Conservation (phyloP, 1,284 basidiomycete genomes). For the Erythrobasidium hasegawianum region DNA sequence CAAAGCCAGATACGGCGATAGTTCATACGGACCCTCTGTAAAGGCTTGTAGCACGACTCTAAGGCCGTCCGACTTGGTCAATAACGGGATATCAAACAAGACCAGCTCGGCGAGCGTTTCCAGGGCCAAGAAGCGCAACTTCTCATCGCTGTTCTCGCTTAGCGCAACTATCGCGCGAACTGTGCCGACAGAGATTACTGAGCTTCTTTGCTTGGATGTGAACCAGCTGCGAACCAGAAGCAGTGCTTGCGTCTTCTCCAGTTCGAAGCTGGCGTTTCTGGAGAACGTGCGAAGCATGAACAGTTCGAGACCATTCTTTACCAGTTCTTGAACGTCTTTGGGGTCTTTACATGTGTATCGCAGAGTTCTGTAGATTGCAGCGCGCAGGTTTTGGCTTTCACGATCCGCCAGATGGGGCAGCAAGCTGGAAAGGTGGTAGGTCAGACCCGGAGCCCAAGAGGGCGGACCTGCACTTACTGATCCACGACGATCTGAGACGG, state of each 20-base stretch:
- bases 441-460: no score
- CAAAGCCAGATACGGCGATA: slow-evolving; percentile 76
- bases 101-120: slow-evolving; percentile 89
- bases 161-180: slow-evolving; percentile 86
- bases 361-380: slow-evolving; percentile 79
- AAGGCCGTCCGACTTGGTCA: slow-evolving; percentile 76
- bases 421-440: slow-evolving; percentile 54
- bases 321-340: slow-evolving; percentile 60
- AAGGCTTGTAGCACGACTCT: slow-evolving; percentile 80
- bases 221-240: slow-evolving; percentile 12
- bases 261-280: slow-evolving; percentile 18
- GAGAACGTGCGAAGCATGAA: slow-evolving; percentile 60
- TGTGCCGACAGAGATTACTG: slow-evolving; percentile 59
- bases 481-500: slow-evolving; percentile 9
- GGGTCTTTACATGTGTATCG: slow-evolving; percentile 72
- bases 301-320: slow-evolving; percentile 66
- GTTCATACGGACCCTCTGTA: slow-evolving; percentile 79
- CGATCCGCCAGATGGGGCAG: slow-evolving; percentile 71
- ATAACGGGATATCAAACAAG: slow-evolving; percentile 70
- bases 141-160: slow-evolving; percentile 87
- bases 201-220: slow-evolving; percentile 41
- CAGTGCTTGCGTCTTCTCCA: slow-evolving; percentile 17
- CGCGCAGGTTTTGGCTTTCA: slow-evolving; percentile 69
- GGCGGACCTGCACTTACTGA: no score
- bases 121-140: slow-evolving; percentile 75